Evolutionary conservation across 306 rosid genomes (phyloP).

Genomic region (Malus sieversii): DNA sequence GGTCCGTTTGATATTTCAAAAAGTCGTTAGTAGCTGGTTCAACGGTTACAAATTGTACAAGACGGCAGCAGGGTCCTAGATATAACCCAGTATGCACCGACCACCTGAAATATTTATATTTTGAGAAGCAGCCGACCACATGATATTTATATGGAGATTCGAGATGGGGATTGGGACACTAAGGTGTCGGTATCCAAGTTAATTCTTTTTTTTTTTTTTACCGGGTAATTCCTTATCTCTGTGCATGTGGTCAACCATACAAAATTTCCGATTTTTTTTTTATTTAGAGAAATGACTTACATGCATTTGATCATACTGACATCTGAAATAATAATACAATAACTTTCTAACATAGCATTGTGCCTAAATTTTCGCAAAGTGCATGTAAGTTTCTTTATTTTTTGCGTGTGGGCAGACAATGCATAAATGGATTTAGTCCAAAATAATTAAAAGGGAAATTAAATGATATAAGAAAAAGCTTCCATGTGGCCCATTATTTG

Average conservation of each 20-base stretch:
- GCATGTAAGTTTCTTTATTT: background rate
- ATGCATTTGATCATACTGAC: rapidly evolving
- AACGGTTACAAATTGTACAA: slow-evolving; percentile 26
- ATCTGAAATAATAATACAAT: no score
- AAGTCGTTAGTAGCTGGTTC: slow-evolving; percentile 21
- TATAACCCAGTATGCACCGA: slow-evolving; percentile 31
- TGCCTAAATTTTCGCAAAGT: no score
- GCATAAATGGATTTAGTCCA: background rate
- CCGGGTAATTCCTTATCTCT: background rate
- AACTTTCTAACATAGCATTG: no score
- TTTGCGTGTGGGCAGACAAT: no score
- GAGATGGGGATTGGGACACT: background rate
- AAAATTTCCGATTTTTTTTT: no score
- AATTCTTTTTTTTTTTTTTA: background rate
- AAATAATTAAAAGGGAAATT: background rate
- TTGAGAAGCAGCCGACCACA: slow-evolving; percentile 22
- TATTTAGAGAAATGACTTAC: background rate
- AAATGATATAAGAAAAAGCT: background rate
- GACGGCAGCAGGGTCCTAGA: background rate
- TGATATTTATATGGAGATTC: background rate
- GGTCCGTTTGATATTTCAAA: slow-evolving; percentile 3
- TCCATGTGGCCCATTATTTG: background rate
- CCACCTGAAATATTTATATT: background rate
- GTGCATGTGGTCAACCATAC: background rate
- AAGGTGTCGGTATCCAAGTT: background rate